These are phyloP conservation scores for Apiospora kogelbergensis DNA, from an alignment of 2,329 filamentous ascomycete genomes.

Conservation along the genomic window DNA sequence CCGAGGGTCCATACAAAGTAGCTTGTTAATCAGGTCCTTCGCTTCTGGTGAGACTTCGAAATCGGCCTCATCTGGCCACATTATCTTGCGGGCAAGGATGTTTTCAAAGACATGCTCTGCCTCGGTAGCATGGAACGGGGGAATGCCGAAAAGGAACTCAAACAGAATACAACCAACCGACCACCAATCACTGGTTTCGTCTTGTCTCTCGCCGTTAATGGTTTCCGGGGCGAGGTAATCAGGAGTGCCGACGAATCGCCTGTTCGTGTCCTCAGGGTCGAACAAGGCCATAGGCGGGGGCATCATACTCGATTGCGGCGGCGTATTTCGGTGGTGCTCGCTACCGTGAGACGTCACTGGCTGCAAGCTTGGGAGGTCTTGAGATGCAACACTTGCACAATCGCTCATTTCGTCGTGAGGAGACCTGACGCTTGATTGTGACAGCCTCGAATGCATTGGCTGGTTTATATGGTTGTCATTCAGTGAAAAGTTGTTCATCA, in stretches of 20 bases:
- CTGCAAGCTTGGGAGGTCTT: slow-evolving; percentile 71
- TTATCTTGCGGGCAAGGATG: slow-evolving; percentile 83
- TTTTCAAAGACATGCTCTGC: slow-evolving; percentile 97
- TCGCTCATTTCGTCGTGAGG: slow-evolving; percentile 75
- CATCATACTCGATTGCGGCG: slow-evolving; percentile 71
- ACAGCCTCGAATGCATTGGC: slow-evolving; percentile 10
- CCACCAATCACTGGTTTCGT: slow-evolving; percentile 99
- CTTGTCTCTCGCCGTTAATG: slow-evolving; percentile 90
- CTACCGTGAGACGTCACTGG: slow-evolving; percentile 43
- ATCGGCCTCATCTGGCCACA: slow-evolving; percentile 85
- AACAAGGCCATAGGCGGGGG: slow-evolving; percentile 92
- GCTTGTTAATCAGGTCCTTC: slow-evolving; percentile 89
- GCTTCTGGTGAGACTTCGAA: slow-evolving; percentile 81
- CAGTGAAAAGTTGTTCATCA: slow-evolving; percentile 78
- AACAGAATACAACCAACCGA: slow-evolving; percentile 98
- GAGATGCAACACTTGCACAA: slow-evolving; percentile 71
- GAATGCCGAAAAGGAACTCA: slow-evolving; percentile 90
- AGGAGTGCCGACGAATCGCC: slow-evolving; percentile 92
- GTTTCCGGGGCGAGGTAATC: slow-evolving; percentile 98
- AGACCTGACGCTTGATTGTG: slow-evolving; percentile 50
- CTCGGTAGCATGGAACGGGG: slow-evolving; percentile 87
- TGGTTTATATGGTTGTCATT: slow-evolving; percentile 54
- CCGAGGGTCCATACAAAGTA: slow-evolving; percentile 82
- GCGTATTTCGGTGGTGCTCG: slow-evolving; percentile 57
- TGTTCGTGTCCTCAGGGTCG: slow-evolving; percentile 88